Evolutionary conservation across 179 eudicot species (phyloP).

Genomic region (Drosera spatulata): DNA sequence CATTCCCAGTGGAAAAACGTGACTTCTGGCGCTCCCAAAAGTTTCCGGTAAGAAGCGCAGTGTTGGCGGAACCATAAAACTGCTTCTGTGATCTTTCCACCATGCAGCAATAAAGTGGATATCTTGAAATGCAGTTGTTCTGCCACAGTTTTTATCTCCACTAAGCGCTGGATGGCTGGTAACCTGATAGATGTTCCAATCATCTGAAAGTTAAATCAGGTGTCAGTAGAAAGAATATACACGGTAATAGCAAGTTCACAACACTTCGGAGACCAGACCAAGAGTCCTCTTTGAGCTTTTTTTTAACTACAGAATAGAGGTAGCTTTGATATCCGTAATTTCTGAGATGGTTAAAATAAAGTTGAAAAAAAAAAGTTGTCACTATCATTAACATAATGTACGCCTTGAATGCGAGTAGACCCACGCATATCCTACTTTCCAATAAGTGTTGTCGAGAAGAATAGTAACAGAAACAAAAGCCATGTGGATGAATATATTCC

Average conservation of each 20-base stretch:
- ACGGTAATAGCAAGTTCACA: not conserved
- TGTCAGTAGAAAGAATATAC: slow-evolving; percentile 1
- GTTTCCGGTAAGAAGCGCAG: slow-evolving; percentile 49
- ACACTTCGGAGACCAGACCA: not conserved
- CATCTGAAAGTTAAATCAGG: slow-evolving; percentile 51
- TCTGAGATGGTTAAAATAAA: too few relatives aligned
- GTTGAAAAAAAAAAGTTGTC: too few relatives aligned
- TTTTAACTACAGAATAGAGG: too few relatives aligned
- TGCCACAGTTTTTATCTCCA: slow-evolving; percentile 89
- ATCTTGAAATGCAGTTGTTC: slow-evolving; percentile 93
- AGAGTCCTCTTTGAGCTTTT: too few relatives aligned
- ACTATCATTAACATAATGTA: too few relatives aligned
- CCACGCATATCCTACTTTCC: too few relatives aligned
- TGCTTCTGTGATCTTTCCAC: slow-evolving; percentile 84
- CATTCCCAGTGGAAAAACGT: slow-evolving; percentile 97
- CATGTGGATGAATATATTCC: too few relatives aligned
- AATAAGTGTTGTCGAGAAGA: too few relatives aligned
- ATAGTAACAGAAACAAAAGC: too few relatives aligned
- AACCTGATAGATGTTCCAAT: slow-evolving; percentile 81
- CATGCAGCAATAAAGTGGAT: slow-evolving; percentile 83
- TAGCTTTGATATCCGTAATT: too few relatives aligned
- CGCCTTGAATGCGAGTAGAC: too few relatives aligned
- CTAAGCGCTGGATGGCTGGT: slow-evolving; percentile 81
- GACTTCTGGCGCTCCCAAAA: slow-evolving; percentile 70
- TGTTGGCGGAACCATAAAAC: slow-evolving; percentile 89